Conservation (phyloP, 2,329 filamentous ascomycete species). For the Fusarium equiseti region DNA sequence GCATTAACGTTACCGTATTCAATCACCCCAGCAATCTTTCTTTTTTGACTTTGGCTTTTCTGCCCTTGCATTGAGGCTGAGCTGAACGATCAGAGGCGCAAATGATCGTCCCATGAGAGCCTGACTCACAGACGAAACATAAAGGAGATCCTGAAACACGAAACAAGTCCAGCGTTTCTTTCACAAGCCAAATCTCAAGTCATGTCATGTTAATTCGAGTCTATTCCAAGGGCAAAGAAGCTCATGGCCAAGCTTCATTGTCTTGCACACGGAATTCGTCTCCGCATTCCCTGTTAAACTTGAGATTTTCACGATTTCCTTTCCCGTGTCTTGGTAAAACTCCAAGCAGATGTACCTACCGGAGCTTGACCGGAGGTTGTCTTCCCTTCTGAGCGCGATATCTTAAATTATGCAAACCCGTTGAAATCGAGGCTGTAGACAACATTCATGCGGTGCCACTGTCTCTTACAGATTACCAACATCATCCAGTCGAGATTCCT, state of each 20-base stretch:
- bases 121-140: slow-evolving; percentile 22
- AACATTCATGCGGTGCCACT: slow-evolving; percentile 1
- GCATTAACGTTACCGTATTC: slow-evolving; percentile 30
- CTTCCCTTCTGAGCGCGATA: slow-evolving; percentile 2
- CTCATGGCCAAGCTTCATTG: slow-evolving; percentile 28
- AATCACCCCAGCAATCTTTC: slow-evolving; percentile 12
- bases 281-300: slow-evolving; percentile 1
- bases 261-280: slow-evolving; percentile 16
- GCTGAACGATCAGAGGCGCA: neutral
- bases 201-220: neutral
- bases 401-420: slow-evolving; percentile 13
- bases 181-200: slow-evolving; percentile 7
- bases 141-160: slow-evolving; percentile 38
- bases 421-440: slow-evolving; percentile 10
- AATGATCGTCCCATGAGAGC: slow-evolving; percentile 3
- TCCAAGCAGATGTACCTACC: slow-evolving; percentile 2
- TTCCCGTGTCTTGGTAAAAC: slow-evolving; percentile 9
- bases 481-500: neutral
- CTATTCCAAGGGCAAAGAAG: slow-evolving; percentile 15
- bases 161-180: slow-evolving; percentile 27
- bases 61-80: slow-evolving; percentile 28
- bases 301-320: neutral
- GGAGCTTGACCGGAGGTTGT: slow-evolving; percentile 18
- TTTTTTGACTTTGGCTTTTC: neutral
- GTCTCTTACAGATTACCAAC: neutral